A percentile compares a stretch with the other conserved stretches of the same genome.
phyloP scores from a whole-genome alignment of 306 rosid genomes.

The Phaseolus lunatus region DNA sequence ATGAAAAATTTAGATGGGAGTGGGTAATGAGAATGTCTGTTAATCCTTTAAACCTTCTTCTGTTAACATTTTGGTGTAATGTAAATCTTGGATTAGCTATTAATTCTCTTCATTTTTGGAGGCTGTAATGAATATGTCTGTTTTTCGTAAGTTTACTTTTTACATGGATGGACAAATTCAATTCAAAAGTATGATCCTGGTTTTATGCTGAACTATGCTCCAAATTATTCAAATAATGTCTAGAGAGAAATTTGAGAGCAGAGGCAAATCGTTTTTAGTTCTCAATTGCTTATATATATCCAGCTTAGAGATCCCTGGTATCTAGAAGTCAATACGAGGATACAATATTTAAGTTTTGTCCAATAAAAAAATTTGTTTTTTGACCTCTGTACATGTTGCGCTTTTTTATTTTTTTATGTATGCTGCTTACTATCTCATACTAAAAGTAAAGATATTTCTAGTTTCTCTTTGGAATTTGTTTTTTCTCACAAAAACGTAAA shows the following conservation, averaged over 20 bases:
- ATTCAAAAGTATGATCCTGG: conserved; percentile 28
- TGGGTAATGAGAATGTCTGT: conserved; percentile 3
- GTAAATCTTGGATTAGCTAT: conserved; percentile 26
- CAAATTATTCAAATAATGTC: conserved; percentile 30
- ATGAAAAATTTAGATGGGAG: conserved; percentile 16
- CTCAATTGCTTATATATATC: background rate
- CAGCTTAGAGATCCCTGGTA: background rate
- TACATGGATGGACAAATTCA: background rate
- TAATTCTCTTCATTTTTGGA: background rate
- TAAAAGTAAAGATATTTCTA: conserved; percentile 20
- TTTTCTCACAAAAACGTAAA: background rate
- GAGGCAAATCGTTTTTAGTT: background rate
- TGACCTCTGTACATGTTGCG: conserved; percentile 19
- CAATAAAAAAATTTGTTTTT: conserved; percentile 4
- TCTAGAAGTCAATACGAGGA: background rate
- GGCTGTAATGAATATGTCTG: conserved; percentile 26
- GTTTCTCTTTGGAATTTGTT: conserved; percentile 23
- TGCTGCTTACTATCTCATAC: conserved; percentile 27
- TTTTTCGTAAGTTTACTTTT: conserved; percentile 20
- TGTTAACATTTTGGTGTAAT: conserved; percentile 1
- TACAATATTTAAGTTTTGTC: too few species aligned
- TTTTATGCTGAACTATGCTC: conserved; percentile 37
- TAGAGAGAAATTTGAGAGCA: conserved; percentile 12
- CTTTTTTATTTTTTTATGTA: background rate
- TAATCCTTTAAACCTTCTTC: conserved; percentile 4